phyloP scores from a whole-genome alignment of 176 grass and related monocot genomes.

The Oryza coarctata region DNA sequence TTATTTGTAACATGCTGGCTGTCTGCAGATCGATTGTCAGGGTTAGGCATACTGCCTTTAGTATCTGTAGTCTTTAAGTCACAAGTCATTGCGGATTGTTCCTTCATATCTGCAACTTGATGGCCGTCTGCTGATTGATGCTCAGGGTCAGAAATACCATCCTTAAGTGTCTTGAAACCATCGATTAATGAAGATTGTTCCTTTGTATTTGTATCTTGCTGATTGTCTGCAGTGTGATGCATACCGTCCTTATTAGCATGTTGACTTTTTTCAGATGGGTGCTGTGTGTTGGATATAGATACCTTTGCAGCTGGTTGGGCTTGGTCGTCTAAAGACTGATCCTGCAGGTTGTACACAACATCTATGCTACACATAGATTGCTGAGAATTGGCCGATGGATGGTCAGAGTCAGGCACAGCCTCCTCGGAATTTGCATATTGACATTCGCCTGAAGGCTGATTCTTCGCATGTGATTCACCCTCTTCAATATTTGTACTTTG shows the following conservation, averaged over 20 bases:
- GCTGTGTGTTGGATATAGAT: neutral
- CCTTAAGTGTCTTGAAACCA: neutral
- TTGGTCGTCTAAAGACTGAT: conserved; percentile 14
- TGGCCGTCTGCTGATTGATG: neutral
- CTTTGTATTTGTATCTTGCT: neutral
- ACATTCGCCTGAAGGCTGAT: neutral
- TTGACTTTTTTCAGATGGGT: neutral
- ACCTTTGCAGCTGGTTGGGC: neutral
- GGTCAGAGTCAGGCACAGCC: neutral
- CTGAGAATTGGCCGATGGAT: neutral
- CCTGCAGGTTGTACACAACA: neutral
- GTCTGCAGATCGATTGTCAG: neutral
- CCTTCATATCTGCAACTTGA: neutral
- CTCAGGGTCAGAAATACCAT: neutral
- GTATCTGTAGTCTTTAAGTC: neutral
- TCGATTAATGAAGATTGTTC: neutral
- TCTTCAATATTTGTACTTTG: neutral
- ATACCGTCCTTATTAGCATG: neutral
- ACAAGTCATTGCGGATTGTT: neutral
- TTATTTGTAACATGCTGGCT: neutral
- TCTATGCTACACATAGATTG: neutral
- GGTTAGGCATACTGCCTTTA: neutral
- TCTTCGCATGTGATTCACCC: neutral
- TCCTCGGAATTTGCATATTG: neutral
- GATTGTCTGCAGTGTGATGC: neutral